Base-by-base conservation (phyloP, 768 basidiomycete genomes). In the Hemileccinum rubropunctum region DNA sequence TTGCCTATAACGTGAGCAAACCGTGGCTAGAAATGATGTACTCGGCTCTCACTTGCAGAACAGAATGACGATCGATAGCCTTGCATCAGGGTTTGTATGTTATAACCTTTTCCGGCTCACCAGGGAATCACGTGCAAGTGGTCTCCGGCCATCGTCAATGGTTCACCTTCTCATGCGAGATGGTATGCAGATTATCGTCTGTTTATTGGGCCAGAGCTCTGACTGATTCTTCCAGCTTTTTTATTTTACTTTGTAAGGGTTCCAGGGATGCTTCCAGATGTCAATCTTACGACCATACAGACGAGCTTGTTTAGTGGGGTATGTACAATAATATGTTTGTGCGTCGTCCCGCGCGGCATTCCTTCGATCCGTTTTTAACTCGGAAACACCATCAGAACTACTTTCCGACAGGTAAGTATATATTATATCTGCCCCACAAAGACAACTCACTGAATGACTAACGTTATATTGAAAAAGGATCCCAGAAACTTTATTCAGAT, bases 131-230 rank as follows among this genome's bases (percentile, higher is more conserved):
- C 45, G 20, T 14, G 3, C 18, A 5, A 42, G 20, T 14, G 3
- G 11, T 13, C 20, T 37, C 17, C 23, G 30, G 1, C 42, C 48
- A 3, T 50, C 48, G 11, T 7, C 14, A 2, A 45, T 68, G 26
- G 15, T 56, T 9, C 35, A 6, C 30, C 42, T 56, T 34, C 64
- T 65, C n/a, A 15, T 42, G n/a, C 54, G 63, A 42, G 65, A 65
- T 18, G 63, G 64, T 65, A 41, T 53, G 59, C 9, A n/a, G 34
- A 4, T 8, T 30, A 23, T 23, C 23, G 8, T 30, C 28, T 30
- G 3, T 26, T 11, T 5, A 18, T 9, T 30, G 28, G 28, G 28
- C 28, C 28, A 8, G 28, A 30, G 28, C 28, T 30, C 28, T 30
- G 11, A 30, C 28, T 8, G 11, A 38, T 21, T 36, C 9, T 23